Evolutionary conservation across 441 rosid genomes (phyloP).

Genomic region (Geranium incanum): DNA sequence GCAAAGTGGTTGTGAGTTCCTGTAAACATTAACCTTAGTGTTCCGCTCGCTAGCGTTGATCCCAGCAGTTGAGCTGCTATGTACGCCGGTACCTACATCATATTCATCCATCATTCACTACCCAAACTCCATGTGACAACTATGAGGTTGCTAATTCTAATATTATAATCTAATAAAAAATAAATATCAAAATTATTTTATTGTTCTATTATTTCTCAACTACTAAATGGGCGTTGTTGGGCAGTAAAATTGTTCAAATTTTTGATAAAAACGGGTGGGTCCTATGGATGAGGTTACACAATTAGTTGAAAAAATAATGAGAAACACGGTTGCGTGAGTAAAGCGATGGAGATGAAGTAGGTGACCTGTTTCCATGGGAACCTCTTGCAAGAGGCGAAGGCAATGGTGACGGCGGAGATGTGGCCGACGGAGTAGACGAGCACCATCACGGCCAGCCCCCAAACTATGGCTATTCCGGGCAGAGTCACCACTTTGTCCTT

Average conservation of each 20-base stretch:
- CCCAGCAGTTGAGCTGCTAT: slow-evolving; percentile 58
- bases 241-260: no score
- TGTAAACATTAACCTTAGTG: slow-evolving; percentile 52
- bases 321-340: background rate
- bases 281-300: no score
- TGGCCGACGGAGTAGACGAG: slow-evolving; percentile 83
- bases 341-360: background rate
- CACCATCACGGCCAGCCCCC: slow-evolving; percentile 88
- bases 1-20: slow-evolving; percentile 54
- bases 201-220: no score
- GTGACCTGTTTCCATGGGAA: slow-evolving; percentile 74
- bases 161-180: no score
- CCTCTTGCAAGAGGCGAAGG: slow-evolving; percentile 68
- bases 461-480: slow-evolving; percentile 69
- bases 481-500: slow-evolving; percentile 55
- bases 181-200: no score
- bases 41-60: slow-evolving; percentile 68
- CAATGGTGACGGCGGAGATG: slow-evolving; percentile 88
- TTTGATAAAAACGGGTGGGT: no score
- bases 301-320: no score
- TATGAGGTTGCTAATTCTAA: no score
- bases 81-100: slow-evolving; percentile 63
- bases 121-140: no score
- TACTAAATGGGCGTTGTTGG: no score
- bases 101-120: background rate